Evolutionary conservation across 257 asterid species (phyloP), one percentile per base, ranked within the genome.

Genomic region (Nicotiana tomentosiformis): DNA sequence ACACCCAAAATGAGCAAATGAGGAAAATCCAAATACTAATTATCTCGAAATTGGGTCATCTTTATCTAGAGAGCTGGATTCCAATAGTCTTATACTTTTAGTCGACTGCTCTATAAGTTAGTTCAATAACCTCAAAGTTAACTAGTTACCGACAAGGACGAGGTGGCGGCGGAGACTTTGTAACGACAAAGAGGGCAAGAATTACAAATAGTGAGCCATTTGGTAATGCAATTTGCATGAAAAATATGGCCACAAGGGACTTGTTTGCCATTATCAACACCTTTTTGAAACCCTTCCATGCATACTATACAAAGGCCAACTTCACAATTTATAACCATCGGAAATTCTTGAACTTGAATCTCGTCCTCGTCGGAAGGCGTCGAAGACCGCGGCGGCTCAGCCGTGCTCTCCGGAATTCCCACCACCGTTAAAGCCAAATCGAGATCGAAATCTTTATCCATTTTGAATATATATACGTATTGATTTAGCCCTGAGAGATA

Each of bases 371-470:
- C 80, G 26, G 15, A 1, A 55, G 18, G 57, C 62, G 46, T 77
- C 7, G 46, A 18, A 1, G 82, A 32, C 7, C 17, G 66, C 23
- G 76, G 79, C 8, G 23, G 3, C n/a, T 57, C 68, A 77, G 11
- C 37, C 32, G 10, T 33, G n/a, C 20, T 16, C 39, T 20, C 32
- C 46, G 82, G 14, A 23, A 43, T 56, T 7, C n/a, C 62, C 18
- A 17, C 10, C 69, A 35, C n/a, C 7, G 88, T 76, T 49, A 82
- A 77, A 5, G 86, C 90, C 69, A 81, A n/a, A 66, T 85, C 90
- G 35, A 84, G 88, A 84, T 87, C 90, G 69, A 83, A 85, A 60
- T 66, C 65, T 49, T 82, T 49, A 80, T 82, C 82, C 29, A 82
- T 80, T 4, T 82, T 74, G 64, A 55, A 39, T 46, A 57, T 66